These are phyloP conservation scores for Paramecium bursaria DNA, from an alignment of 73 alveolate genomes.

Conservation along the genomic window DNA sequence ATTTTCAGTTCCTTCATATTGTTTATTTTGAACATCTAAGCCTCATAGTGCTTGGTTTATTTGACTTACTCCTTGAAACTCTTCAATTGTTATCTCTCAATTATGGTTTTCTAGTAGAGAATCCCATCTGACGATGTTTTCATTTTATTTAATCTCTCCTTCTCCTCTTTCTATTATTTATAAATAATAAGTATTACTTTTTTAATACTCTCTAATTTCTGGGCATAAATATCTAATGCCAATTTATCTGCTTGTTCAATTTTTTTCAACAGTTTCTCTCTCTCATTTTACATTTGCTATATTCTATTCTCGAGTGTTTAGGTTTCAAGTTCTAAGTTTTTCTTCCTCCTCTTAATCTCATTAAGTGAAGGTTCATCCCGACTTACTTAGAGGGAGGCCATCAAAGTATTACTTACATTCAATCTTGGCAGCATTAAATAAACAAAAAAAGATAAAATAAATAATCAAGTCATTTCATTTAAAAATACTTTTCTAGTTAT, in stretches of 20 bases:
- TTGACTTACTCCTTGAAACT: slow-evolving; percentile 12
- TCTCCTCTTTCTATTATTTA: not conserved
- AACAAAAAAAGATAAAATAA: too few species aligned
- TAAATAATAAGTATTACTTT: not conserved
- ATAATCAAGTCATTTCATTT: slow-evolving; percentile 47
- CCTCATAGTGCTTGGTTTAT: slow-evolving; percentile 36
- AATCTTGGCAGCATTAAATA: slow-evolving; percentile 33
- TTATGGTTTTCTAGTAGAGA: slow-evolving; percentile 10
- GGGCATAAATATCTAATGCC: slow-evolving; percentile 56
- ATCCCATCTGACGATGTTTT: not conserved
- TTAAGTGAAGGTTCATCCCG: slow-evolving; percentile 6
- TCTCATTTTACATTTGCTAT: slow-evolving; percentile 15
- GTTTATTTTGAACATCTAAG: not conserved
- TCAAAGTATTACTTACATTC: slow-evolving; percentile 2
- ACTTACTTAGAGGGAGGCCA: not conserved
- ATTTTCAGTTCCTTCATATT: not conserved
- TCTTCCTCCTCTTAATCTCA: slow-evolving; percentile 27
- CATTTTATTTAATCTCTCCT: not conserved
- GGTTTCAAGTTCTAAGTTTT: slow-evolving; percentile 7
- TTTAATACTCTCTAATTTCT: not conserved
- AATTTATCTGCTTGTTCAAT: slow-evolving; percentile 23
- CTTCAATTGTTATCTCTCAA: slow-evolving; percentile 17
- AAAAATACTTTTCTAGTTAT: slow-evolving; percentile 9
- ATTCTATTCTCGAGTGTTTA: slow-evolving; percentile 21
- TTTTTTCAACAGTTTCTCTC: slow-evolving; percentile 56